Percentiles rank a stretch among this genome's conserved stretches.
Evolutionary conservation across 106 monocot genomes (phyloP).

Genomic region (Gastrodia elata): DNA sequence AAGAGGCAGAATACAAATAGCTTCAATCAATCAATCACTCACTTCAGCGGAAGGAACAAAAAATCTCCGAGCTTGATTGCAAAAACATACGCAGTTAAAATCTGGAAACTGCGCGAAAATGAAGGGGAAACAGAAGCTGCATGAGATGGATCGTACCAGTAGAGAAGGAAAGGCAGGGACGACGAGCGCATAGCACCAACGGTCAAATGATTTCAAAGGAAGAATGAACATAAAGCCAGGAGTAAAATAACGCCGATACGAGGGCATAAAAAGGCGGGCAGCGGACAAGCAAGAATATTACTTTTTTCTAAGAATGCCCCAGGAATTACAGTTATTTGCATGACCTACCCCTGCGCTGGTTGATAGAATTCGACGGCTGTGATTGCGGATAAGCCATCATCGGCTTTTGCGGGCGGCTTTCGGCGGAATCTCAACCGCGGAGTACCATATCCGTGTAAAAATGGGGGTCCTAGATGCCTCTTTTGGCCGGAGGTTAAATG

Average conservation of each 20-base stretch:
- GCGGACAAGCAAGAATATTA: neutral
- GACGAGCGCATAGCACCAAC: constrained; percentile 23
- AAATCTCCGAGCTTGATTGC: too few relatives aligned
- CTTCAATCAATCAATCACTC: too few relatives aligned
- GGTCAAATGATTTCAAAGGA: constrained; percentile 36
- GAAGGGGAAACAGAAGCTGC: too few relatives aligned
- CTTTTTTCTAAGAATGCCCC: neutral
- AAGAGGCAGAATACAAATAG: too few relatives aligned
- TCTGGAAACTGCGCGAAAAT: too few relatives aligned
- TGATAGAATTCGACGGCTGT: neutral
- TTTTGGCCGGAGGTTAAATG: neutral
- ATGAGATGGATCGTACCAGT: neutral
- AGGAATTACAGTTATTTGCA: neutral
- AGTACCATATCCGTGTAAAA: too few relatives aligned
- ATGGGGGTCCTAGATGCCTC: neutral
- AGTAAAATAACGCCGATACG: neutral
- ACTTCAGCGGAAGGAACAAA: too few relatives aligned
- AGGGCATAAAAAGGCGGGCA: constrained; percentile 7
- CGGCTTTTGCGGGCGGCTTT: neutral
- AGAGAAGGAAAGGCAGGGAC: constrained; percentile 13
- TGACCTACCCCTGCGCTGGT: neutral
- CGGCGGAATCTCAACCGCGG: neutral
- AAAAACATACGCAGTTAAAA: too few relatives aligned
- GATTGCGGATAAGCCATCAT: neutral
- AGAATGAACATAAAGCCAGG: too few relatives aligned